Base-by-base conservation (phyloP, 805 yeast genomes). In the Candida sakaeoensis region DNA sequence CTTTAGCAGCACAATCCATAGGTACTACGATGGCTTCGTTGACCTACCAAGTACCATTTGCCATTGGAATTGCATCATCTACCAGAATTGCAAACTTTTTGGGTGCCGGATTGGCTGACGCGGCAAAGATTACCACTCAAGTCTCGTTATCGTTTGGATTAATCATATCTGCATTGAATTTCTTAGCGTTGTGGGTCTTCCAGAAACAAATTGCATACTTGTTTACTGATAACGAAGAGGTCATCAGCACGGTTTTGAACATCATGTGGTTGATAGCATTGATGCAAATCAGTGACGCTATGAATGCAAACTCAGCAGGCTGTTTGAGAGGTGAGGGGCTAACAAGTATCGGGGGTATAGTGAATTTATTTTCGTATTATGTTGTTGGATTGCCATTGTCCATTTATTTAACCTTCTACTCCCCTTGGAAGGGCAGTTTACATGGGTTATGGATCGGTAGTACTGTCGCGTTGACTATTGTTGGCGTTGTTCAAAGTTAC, bases 311-410 rank as follows among this genome's bases (percentile, higher is more conserved):
- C 36, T 75, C 85, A 1, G 89, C 87, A 12, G 91, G 91, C 12
- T 72, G 86, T 44, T 64, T 85, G 39, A 72, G 93, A 55, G 91
- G 91, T 5, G 90, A 83, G 61, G 91, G 91, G 12, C 77, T 77
- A 57, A 83, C 82, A 31, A 74, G 71, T 50, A 72, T 80, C 26
- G 83, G 84, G 0, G 83, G 84, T 2, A 69, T 70, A 37, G 70
- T 79, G 24, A 79, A 78, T 43, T 56, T 81, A 46, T 43, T 77
- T 24, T 65, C 82, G 5, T 81, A 80, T 55, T 81, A 82, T 48
- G 61, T 76, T 32, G 57, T 82, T 23, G 87, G 86, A 9, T 61
- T 82, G 13, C 89, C 89, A 3, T 58, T 79, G 51, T 72, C 85
- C 5, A 65, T 77, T 32, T 55, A 69, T 29, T 60, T 80, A 36